A percentile compares a stretch with the other conserved stretches of the same genome.
phyloP scores from a whole-genome alignment of 2,329 filamentous ascomycete genomes.

The Colletotrichum musae region DNA sequence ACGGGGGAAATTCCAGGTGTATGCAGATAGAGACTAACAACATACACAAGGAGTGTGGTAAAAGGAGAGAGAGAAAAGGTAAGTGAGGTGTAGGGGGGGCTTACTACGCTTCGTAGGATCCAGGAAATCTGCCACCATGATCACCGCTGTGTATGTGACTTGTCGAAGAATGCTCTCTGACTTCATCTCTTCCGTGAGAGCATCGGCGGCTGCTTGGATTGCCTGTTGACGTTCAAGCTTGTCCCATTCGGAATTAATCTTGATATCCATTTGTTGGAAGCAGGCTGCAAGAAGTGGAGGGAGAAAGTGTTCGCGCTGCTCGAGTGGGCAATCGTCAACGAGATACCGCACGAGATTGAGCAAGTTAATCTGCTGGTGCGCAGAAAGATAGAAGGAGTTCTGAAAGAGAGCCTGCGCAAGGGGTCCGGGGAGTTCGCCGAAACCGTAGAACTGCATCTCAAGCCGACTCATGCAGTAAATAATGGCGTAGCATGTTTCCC shows the following conservation, averaged over 20 bases:
- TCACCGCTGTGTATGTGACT: conserved; percentile 91
- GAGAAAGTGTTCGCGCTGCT: conserved; percentile 83
- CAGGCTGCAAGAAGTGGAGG: conserved; percentile 86
- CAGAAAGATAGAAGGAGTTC: conserved; percentile 85
- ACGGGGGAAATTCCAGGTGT: too few species aligned
- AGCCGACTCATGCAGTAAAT: conserved; percentile 93
- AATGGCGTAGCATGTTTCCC: conserved; percentile 95
- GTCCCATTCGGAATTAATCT: conserved; percentile 90
- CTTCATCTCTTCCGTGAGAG: conserved; percentile 97
- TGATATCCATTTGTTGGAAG: conserved; percentile 88
- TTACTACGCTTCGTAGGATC: conserved; percentile 80
- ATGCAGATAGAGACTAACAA: background rate
- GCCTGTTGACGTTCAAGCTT: conserved; percentile 76
- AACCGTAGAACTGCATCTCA: conserved; percentile 91
- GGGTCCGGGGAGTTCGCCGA: conserved; percentile 84
- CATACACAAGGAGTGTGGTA: background rate
- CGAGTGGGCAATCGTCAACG: conserved; percentile 91
- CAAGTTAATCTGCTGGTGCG: conserved; percentile 94
- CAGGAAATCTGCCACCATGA: conserved; percentile 91
- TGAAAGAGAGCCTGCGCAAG: conserved; percentile 88
- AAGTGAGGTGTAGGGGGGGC: conserved; percentile 43
- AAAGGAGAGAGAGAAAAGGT: background rate
- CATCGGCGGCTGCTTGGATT: conserved; percentile 78
- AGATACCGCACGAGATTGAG: conserved; percentile 90
- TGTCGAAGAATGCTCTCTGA: conserved; percentile 95